Evolutionary conservation across 2,329 filamentous ascomycete species (phyloP), one percentile per base, ranked within the genome.

Genomic region (Penicillium frequentans): DNA sequence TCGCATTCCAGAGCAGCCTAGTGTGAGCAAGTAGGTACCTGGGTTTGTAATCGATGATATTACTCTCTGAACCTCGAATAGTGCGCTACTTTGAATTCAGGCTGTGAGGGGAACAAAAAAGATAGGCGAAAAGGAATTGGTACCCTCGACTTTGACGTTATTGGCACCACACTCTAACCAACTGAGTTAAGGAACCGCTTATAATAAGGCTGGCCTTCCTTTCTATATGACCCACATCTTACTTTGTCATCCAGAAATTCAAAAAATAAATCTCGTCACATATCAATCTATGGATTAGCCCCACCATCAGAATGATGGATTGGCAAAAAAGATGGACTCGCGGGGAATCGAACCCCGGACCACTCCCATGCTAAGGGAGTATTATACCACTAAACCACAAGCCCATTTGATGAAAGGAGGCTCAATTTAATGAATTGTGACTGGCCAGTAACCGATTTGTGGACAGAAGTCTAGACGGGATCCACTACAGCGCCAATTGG

Each of bases 271-370:
- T 27, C 3, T 3, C 26, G 9, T 27, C 3, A 11, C 2, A 23
- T 23, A 23, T 29, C 10, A 10, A 29, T n/a, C 11, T 46, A 14
- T 16, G 6, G 5, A 33, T 3, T 14, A 33, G 14, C 14, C 14
- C 16, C 8, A 19, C 26, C 19, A 14, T 13, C 24, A 49, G 2
- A 26, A 21, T 5, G 16, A 3, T 3, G n/a, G 26, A 35, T 5
- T 9, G 37, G 16, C 21, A 50, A 64, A 66, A 66, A 67, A 62
- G 58, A 63, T 78, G 76, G 77, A 78, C 75, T 75, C 71, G 75
- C 75, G 71, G 76, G 76, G 76, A 79, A 79, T 79, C 75, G 74
- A 78, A 77, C 75, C 75, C 74, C 71, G 73, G 75, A 77, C 76
- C 76, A 72, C 76, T 70, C 75, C 75, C 75, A 78, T 77, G 73